Percentiles rank a stretch among this genome's conserved stretches.
Conservation (phyloP, 768 basidiomycete genomes). For the Lactarius trivialis region DNA sequence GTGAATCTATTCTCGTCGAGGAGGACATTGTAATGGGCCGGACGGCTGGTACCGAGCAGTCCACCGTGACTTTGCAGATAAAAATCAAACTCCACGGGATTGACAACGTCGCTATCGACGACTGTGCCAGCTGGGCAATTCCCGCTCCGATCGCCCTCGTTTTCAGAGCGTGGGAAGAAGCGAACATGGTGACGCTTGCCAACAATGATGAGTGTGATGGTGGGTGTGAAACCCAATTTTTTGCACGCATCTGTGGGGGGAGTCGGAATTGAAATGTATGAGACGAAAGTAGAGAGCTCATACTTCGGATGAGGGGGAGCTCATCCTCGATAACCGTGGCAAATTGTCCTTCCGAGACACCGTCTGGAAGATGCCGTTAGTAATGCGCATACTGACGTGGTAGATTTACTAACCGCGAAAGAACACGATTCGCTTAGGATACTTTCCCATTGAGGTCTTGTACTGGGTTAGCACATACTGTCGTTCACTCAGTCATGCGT, state of each 20-base stretch:
- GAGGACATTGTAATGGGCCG: slow-evolving; percentile 51
- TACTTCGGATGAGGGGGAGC: slow-evolving; percentile 53
- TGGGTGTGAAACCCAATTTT: slow-evolving; percentile 50
- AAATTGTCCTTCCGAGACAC: slow-evolving; percentile 54
- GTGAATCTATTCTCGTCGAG: slow-evolving; percentile 54
- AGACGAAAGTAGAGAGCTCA: slow-evolving; percentile 1
- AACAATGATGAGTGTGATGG: slow-evolving; percentile 72
- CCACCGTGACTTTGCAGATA: slow-evolving; percentile 76
- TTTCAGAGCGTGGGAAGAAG: slow-evolving; percentile 44
- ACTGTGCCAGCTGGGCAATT: slow-evolving; percentile 78
- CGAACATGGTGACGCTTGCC: slow-evolving; percentile 71
- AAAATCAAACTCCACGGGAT: slow-evolving; percentile 71
- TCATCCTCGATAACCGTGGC: slow-evolving; percentile 46
- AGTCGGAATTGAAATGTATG: neutral
- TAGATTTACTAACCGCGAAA: slow-evolving; percentile 48
- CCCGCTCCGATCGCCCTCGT: slow-evolving; percentile 56
- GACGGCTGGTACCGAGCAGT: slow-evolving; percentile 67
- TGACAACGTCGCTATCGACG: slow-evolving; percentile 60
- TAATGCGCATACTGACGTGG: neutral
- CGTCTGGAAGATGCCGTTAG: slow-evolving; percentile 31
- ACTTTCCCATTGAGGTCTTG: slow-evolving; percentile 49
- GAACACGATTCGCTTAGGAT: slow-evolving; percentile 69
- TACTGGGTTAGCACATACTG: slow-evolving; percentile 54
- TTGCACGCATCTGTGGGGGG: slow-evolving; percentile 53
- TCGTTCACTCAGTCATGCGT: neutral